Percentiles rank a stretch among this genome's conserved stretches.
These are phyloP conservation scores for Chiua virens DNA, from an alignment of 768 basidiomycete genomes.

Conservation along the genomic window DNA sequence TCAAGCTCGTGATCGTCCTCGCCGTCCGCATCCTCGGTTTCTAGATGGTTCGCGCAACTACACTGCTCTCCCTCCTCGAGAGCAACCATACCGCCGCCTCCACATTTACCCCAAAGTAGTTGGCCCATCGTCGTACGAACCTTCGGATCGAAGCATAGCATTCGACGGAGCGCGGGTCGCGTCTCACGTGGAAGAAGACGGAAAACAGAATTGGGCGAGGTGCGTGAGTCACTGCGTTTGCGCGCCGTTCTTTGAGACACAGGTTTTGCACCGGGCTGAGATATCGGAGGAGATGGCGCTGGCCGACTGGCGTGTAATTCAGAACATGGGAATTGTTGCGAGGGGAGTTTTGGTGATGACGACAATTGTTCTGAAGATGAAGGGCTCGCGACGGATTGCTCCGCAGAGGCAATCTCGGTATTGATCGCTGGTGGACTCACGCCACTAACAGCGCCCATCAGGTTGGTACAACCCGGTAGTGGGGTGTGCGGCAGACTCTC, in stretches of 20 bases:
- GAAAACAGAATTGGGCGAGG: constrained; percentile 82
- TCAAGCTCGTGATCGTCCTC: constrained; percentile 42
- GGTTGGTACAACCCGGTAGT: constrained; percentile 1
- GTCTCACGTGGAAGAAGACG: constrained; percentile 92
- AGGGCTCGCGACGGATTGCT: not conserved
- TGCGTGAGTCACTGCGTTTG: constrained; percentile 22
- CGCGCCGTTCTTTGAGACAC: constrained; percentile 38
- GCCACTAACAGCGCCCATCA: not conserved
- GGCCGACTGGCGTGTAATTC: constrained; percentile 26
- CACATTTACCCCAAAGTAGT: constrained; percentile 78
- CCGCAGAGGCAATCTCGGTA: not conserved
- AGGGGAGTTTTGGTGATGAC: constrained; percentile 1
- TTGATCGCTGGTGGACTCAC: constrained; percentile 5
- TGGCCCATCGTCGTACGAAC: constrained; percentile 92
- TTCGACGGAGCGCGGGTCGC: constrained; percentile 83
- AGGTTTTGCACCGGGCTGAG: constrained; percentile 34
- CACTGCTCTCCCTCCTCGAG: constrained; percentile 46
- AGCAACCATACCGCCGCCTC: constrained; percentile 64
- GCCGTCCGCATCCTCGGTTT: constrained; percentile 36
- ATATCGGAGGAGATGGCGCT: constrained; percentile 20
- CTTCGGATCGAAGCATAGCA: constrained; percentile 89
- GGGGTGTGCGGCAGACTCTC: constrained; percentile 53
- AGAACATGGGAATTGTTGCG: constrained; percentile 15
- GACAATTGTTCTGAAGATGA: constrained; percentile 3
- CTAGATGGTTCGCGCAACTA: constrained; percentile 54